A percentile compares a stretch with the other conserved stretches of the same genome.
These are phyloP conservation scores for Pythium rishiriense DNA, from an alignment of 352 stramenopile species.

Conservation along the genomic window DNA sequence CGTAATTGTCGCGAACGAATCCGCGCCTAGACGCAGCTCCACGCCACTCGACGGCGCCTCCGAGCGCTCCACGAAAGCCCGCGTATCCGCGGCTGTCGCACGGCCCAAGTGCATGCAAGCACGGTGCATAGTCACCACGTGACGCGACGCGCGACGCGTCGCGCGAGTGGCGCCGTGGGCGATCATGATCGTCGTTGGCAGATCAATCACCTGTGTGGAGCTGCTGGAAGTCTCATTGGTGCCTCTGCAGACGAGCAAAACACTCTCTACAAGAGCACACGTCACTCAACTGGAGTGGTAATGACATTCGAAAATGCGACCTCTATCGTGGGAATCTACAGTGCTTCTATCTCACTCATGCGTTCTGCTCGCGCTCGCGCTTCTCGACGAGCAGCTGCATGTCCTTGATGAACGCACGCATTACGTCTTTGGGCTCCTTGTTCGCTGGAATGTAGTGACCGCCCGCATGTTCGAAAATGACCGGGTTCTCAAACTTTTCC, in stretches of 20 bases:
- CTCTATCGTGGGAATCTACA: not conserved
- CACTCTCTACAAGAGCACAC: constrained; percentile 15
- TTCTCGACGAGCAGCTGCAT: constrained; percentile 20
- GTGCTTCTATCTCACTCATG: not conserved
- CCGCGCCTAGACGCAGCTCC: constrained; percentile 41
- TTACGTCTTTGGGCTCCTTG: constrained; percentile 77
- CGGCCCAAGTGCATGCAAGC: constrained; percentile 47
- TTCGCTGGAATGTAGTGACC: constrained; percentile 88
- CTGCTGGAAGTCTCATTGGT: not conserved
- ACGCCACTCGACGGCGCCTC: constrained; percentile 8
- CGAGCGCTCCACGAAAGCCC: constrained; percentile 40
- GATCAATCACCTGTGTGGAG: not conserved
- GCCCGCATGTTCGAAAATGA: constrained; percentile 60
- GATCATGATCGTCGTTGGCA: constrained; percentile 21
- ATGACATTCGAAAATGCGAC: not conserved
- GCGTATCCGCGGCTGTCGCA: constrained; percentile 43
- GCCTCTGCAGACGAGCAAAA: not conserved
- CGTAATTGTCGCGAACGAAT: constrained; percentile 27
- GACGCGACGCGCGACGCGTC: not conserved
- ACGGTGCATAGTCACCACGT: constrained; percentile 17
- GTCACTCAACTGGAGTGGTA: not conserved
- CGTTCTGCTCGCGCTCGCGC: constrained; percentile 7
- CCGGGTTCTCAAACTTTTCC: constrained; percentile 52
- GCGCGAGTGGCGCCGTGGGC: not conserved
- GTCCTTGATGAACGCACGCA: constrained; percentile 68